Evolutionary conservation across 1,139 yeast genomes (phyloP).

Genomic region (Suhomyces wounanorum): DNA sequence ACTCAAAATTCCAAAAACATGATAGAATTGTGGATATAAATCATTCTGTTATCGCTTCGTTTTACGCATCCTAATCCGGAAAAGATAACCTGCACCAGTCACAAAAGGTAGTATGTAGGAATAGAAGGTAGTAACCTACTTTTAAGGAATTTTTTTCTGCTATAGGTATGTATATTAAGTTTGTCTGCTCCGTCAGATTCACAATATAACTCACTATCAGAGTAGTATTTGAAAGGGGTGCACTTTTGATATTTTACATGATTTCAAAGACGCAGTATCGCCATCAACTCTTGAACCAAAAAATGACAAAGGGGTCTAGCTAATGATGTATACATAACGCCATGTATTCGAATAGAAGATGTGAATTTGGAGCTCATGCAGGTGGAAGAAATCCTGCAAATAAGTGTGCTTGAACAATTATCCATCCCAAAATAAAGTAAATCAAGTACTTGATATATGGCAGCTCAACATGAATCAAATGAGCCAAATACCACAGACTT

Average conservation of each 20-base stretch:
- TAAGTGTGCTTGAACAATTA: constrained; percentile 56
- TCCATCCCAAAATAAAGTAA: constrained; percentile 55
- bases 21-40: not conserved
- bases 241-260: too few relatives aligned
- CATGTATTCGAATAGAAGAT: too few relatives aligned
- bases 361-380: constrained; percentile 41
- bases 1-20: not conserved
- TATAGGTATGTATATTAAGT: not conserved
- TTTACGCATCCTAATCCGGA: constrained; percentile 17
- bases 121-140: too few relatives aligned
- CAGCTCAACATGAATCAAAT: constrained; percentile 13
- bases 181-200: not conserved
- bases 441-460: constrained; percentile 30
- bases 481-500: constrained; percentile 69
- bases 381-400: constrained; percentile 76
- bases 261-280: not conserved
- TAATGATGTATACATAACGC: too few relatives aligned
- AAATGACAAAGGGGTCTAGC: not conserved
- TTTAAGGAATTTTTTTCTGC: not conserved
- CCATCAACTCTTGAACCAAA: not conserved
- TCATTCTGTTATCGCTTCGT: constrained; percentile 4
- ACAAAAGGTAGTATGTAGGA: not conserved
- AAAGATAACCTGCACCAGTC: constrained; percentile 14
- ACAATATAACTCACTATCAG: not conserved
- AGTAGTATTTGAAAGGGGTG: too few relatives aligned